Evolutionary conservation across 2,329 filamentous ascomycete genomes (phyloP).

Genomic region (Corniculantispora saksenae): DNA sequence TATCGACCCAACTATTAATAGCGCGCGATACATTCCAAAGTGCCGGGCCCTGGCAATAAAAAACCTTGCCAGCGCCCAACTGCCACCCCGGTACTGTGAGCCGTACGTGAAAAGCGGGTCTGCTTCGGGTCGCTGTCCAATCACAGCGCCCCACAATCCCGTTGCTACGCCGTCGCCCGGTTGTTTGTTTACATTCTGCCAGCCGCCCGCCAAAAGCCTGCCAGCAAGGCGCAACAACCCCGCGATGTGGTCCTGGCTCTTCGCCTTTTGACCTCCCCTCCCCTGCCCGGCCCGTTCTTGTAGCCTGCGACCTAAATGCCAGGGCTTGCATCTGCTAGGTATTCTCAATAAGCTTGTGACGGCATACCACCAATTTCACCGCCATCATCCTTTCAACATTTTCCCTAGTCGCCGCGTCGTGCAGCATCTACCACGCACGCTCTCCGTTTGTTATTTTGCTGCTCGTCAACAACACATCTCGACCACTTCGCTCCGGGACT

Average conservation of each 20-base stretch:
- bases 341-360: slow-evolving; percentile 25
- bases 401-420: slow-evolving; percentile 7
- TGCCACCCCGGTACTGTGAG: not conserved
- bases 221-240: slow-evolving; percentile 22
- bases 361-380: slow-evolving; percentile 25
- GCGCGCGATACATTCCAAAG: not conserved
- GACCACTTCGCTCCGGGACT: not conserved
- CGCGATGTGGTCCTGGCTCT: slow-evolving; percentile 25
- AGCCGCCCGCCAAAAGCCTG: not conserved
- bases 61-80: not conserved
- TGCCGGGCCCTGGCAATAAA: not conserved
- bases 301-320: slow-evolving; percentile 5
- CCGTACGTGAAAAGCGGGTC: not conserved
- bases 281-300: slow-evolving; percentile 21
- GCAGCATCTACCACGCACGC: slow-evolving; percentile 11
- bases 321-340: slow-evolving; percentile 7
- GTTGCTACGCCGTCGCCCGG: slow-evolving; percentile 36
- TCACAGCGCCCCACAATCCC: slow-evolving; percentile 20
- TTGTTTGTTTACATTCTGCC: slow-evolving; percentile 36
- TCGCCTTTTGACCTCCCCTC: slow-evolving; percentile 17
- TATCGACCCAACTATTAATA: slow-evolving; percentile 4
- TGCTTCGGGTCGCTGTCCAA: slow-evolving; percentile 24
- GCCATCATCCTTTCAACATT: slow-evolving; percentile 16
- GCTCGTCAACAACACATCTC: not conserved
- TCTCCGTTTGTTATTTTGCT: slow-evolving; percentile 5